Base-by-base conservation (phyloP, 169 alveolate genomes). In the Cryptosporidium ubiquitum region DNA sequence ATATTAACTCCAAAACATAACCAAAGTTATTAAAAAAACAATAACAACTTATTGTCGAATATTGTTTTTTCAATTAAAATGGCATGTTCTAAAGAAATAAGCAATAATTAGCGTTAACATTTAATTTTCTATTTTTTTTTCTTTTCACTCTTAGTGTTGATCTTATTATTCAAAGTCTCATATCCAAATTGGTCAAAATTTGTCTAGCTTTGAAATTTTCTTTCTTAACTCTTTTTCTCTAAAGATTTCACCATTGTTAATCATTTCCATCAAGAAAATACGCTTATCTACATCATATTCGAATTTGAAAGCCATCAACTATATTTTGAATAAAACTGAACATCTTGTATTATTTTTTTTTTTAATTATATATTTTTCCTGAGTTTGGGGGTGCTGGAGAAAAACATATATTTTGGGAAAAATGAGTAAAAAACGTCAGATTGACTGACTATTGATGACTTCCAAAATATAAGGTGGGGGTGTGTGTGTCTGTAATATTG, bases 71-170 rank as follows among this genome's bases (percentile, higher is more conserved):
- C n/a, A 68, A 39, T 47, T 68, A 33, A 39, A 5, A 39, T 68
- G 49, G 16, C 12, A 20, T 23, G 20, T 68, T 68, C 31, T 14
- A 39, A 39, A 31, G 55, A 70, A 69, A 70, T 35, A 44, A 70
- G 84, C 69, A 70, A 33, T 70, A 70, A 44, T 70, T 70, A 70
- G 84, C 84, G 84, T 70, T 70, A 70, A 35, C 26, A 49, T 70
- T 70, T 70, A 7, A 20, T 55, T 55, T 20, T 68, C 12, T 33
- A 26, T 40, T 39, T 16, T 20, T 40, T 9, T 39, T 18, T 40
- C 12, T 20, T 5, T 20, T 26, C 66, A 23, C 66, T 47, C 55
- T 47, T 47, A 47, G 16, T 37, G 33, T 39, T 35, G 0, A 5
- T 68, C 9, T 55, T 10, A 55, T 55, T 5, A 20, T 55, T 55